Conservation (phyloP, 257 asterid species). For the Linderniella brevidens region DNA sequence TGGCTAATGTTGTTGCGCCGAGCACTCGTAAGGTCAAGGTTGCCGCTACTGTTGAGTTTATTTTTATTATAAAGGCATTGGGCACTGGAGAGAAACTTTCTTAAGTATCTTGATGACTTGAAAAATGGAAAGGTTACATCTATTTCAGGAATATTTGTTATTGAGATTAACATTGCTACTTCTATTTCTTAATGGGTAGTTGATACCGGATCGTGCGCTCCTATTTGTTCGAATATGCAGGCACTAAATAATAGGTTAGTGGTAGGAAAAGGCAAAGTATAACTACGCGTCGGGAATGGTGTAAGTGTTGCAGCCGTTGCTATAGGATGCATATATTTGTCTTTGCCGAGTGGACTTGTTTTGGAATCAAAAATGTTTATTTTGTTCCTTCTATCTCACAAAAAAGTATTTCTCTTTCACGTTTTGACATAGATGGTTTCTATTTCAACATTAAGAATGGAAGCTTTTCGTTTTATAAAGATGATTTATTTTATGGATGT, state of each 20-base stretch:
- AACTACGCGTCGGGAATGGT: conserved; percentile 6
- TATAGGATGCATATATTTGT: neutral
- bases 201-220: neutral
- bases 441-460: too few species aligned
- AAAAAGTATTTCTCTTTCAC: neutral
- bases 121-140: conserved; percentile 1
- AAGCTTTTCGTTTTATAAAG: too few species aligned
- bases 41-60: neutral
- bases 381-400: neutral
- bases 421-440: neutral
- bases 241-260: neutral
- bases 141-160: neutral
- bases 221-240: neutral
- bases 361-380: neutral
- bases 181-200: neutral
- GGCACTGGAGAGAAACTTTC: conserved; percentile 4
- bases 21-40: too few species aligned
- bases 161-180: conserved; percentile 1
- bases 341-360: conserved; percentile 1
- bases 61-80: neutral
- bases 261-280: neutral
- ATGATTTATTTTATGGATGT: neutral
- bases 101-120: conserved; percentile 2
- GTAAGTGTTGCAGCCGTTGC: conserved; percentile 7
- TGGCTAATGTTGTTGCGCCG: neutral